A percentile compares a stretch with the other conserved stretches of the same genome.
Conservation (phyloP, 1,284 basidiomycete genomes). For the Boletellus sp. region DNA sequence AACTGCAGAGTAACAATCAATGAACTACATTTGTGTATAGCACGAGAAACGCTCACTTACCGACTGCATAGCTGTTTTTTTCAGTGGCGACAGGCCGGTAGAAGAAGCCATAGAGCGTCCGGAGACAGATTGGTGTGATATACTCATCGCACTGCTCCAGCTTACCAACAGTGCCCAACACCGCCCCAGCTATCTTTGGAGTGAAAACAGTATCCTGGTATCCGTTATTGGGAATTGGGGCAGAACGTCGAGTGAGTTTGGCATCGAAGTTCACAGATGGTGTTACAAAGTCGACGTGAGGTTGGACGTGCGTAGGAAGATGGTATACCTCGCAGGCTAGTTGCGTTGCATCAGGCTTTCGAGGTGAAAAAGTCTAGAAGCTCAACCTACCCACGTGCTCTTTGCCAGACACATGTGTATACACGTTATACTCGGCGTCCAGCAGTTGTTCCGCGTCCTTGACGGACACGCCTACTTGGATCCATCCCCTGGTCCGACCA, state of each 20-base stretch:
- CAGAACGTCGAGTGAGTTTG: slow-evolving; percentile 11
- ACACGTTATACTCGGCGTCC: slow-evolving; percentile 42
- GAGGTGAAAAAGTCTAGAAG: background rate
- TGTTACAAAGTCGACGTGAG: slow-evolving; percentile 44
- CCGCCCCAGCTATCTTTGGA: slow-evolving; percentile 35
- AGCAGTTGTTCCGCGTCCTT: slow-evolving; percentile 42
- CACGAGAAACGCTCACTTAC: slow-evolving; percentile 28
- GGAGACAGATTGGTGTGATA: slow-evolving; percentile 45
- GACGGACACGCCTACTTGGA: slow-evolving; percentile 37
- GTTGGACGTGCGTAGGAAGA: slow-evolving; percentile 38
- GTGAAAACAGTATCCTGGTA: slow-evolving; percentile 27
- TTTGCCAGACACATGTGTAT: slow-evolving; percentile 34
- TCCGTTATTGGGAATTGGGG: slow-evolving; percentile 18
- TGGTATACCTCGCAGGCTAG: slow-evolving; percentile 42
- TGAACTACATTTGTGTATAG: background rate
- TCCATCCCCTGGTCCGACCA: slow-evolving; percentile 36
- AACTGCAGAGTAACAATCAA: slow-evolving; percentile 28
- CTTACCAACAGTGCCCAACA: slow-evolving; percentile 19
- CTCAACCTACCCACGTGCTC: slow-evolving; percentile 29
- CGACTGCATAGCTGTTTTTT: slow-evolving; percentile 49
- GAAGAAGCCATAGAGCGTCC: slow-evolving; percentile 43
- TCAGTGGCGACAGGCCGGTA: slow-evolving; percentile 38
- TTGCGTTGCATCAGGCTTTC: slow-evolving; percentile 17
- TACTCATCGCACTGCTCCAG: slow-evolving; percentile 38
- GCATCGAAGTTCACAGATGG: slow-evolving; percentile 42